Evolutionary conservation across 192 early-diverging fungal genomes (phyloP).

Genomic region (Linnemannia elongata): DNA sequence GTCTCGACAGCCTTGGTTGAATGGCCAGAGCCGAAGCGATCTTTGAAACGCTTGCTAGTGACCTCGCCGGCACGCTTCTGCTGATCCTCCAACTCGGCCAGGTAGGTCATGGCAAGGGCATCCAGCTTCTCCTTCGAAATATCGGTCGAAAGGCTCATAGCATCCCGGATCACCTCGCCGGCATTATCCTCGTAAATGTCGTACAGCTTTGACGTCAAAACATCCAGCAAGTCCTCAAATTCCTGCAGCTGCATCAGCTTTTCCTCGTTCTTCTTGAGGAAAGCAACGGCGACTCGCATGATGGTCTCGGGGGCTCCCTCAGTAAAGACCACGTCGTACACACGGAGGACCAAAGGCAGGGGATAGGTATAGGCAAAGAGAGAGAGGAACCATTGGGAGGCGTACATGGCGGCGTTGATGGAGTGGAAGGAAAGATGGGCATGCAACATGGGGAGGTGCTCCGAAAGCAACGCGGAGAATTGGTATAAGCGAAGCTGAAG

Average conservation of each 20-base stretch:
- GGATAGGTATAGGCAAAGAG: constrained; percentile 98
- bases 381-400: constrained; percentile 97
- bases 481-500: constrained; percentile 92
- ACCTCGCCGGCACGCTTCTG: constrained; percentile 64
- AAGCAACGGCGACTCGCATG: constrained; percentile 88
- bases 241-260: constrained; percentile 74
- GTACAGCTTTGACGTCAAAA: constrained; percentile 87
- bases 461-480: constrained; percentile 82
- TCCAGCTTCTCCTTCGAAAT: constrained; percentile 82
- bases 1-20: not conserved
- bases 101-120: constrained; percentile 72
- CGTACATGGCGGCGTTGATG: constrained; percentile 90
- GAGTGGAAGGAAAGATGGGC: constrained; percentile 83
- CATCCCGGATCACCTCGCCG: constrained; percentile 81
- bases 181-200: constrained; percentile 76
- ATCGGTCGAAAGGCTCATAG: constrained; percentile 73
- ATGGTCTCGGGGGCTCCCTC: constrained; percentile 94
- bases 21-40: constrained; percentile 51
- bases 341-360: constrained; percentile 87
- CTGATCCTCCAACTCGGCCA: constrained; percentile 63
- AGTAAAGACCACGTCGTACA: constrained; percentile 92
- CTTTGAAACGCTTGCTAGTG: constrained; percentile 64
- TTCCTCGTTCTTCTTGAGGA: constrained; percentile 86
- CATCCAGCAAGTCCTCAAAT: constrained; percentile 87
- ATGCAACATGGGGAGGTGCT: constrained; percentile 80